phyloP scores from a whole-genome alignment of 768 basidiomycete genomes.

The Hericium coralloides region DNA sequence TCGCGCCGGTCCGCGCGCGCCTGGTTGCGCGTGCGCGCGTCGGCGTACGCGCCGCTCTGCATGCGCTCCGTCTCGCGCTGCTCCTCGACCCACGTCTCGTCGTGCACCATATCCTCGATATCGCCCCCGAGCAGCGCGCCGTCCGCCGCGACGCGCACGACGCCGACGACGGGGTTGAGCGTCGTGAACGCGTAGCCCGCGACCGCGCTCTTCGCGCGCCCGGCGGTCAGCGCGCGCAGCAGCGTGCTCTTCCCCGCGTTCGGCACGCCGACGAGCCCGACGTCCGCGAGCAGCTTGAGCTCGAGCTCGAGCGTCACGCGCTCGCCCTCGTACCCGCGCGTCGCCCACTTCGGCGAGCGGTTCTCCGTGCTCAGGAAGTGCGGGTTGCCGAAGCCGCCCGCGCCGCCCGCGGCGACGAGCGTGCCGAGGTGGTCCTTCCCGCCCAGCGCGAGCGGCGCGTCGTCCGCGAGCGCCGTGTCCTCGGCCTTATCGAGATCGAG shows the following conservation, averaged over 20 bases:
- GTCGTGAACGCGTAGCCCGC: conserved; percentile 94
- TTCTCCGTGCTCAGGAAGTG: conserved; percentile 62
- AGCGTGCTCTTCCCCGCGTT: conserved; percentile 93
- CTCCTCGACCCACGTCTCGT: conserved; percentile 58
- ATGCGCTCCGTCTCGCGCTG: conserved; percentile 33
- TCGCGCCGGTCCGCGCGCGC: conserved; percentile 1
- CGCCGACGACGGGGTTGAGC: conserved; percentile 87
- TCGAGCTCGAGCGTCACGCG: conserved; percentile 78
- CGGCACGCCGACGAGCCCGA: conserved; percentile 95
- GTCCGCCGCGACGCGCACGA: conserved; percentile 76
- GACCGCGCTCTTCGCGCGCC: conserved; percentile 74
- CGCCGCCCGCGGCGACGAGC: conserved; percentile 68
- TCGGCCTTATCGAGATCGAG: conserved; percentile 57
- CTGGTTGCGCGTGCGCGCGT: conserved; percentile 44
- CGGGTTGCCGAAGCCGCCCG: conserved; percentile 83
- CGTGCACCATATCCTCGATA: conserved; percentile 41
- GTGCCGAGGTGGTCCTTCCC: conserved; percentile 47
- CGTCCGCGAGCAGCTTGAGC: conserved; percentile 87
- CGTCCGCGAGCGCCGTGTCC: conserved; percentile 29
- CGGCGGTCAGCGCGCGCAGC: conserved; percentile 80
- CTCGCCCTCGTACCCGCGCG: conserved; percentile 68
- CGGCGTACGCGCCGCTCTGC: conserved; percentile 44
- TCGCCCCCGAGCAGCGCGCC: conserved; percentile 63
- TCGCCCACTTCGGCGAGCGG: conserved; percentile 82
- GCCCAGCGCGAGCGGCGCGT: conserved; percentile 58